A percentile compares a stretch with the other conserved stretches of the same genome.
These are phyloP conservation scores for Candida pini DNA, from an alignment of 805 yeast genomes.

Conservation along the genomic window DNA sequence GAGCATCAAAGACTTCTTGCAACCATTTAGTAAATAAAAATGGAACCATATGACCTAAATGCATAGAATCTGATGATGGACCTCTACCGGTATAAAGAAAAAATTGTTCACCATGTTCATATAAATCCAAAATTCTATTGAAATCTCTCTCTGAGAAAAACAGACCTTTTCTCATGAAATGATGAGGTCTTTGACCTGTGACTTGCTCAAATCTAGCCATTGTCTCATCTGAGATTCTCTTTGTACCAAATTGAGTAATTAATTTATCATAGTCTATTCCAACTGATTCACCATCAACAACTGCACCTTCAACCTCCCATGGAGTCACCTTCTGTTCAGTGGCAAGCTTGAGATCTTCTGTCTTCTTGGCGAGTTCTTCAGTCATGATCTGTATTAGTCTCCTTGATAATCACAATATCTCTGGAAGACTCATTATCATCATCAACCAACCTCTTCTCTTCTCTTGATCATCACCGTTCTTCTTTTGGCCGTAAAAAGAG, in stretches of 20 bases:
- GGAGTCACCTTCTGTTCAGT: conserved; percentile 73
- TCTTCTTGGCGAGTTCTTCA: conserved; percentile 17
- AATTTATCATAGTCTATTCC: conserved; percentile 89
- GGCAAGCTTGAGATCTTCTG: conserved; percentile 17
- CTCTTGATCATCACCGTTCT: no score
- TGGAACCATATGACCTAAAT: conserved; percentile 95
- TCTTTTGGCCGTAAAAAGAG: no score
- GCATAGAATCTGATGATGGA: conserved; percentile 91
- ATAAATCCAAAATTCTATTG: conserved; percentile 69
- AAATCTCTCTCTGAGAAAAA: conserved; percentile 91
- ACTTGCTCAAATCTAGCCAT: conserved; percentile 68
- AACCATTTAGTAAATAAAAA: conserved; percentile 95
- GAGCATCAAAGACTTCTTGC: conserved; percentile 96
- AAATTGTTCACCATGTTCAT: conserved; percentile 93
- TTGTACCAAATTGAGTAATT: conserved; percentile 84
- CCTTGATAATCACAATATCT: no score
- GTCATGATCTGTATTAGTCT: no score
- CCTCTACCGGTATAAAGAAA: conserved; percentile 97
- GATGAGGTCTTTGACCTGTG: conserved; percentile 91
- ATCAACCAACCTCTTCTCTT: no score
- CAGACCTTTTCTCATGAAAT: conserved; percentile 81
- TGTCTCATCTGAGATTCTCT: conserved; percentile 60
- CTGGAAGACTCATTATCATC: no score
- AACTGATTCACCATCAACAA: conserved; percentile 88
- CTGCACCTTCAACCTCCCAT: conserved; percentile 99